A percentile compares a stretch with the other conserved stretches of the same genome.
Evolutionary conservation across 2,329 filamentous ascomycete genomes (phyloP).

Genomic region (Akanthomyces lecanii): DNA sequence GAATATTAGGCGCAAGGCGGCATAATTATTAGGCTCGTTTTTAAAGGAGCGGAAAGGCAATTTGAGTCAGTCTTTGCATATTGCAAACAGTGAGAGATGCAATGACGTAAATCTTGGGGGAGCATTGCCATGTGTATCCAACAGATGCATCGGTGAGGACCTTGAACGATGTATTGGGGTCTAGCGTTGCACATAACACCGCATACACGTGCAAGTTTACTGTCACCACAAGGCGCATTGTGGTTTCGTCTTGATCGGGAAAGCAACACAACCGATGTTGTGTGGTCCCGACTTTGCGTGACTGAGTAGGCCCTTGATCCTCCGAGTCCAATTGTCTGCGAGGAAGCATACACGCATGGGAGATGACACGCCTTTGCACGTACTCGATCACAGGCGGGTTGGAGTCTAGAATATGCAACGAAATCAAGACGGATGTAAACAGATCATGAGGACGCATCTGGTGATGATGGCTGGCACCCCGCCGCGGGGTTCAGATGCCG

Average conservation of each 20-base stretch:
- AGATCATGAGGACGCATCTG: conserved; percentile 9
- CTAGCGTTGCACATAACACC: too few relatives aligned
- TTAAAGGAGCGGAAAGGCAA: too few relatives aligned
- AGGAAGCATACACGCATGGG: neutral
- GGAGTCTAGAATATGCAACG: neutral
- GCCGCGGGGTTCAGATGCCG: neutral
- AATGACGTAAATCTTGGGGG: too few relatives aligned
- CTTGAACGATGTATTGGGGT: too few relatives aligned
- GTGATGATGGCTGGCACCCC: neutral
- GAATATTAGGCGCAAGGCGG: too few relatives aligned
- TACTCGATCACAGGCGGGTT: neutral
- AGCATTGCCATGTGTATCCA: too few relatives aligned
- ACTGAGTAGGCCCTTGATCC: neutral
- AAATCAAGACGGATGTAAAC: neutral
- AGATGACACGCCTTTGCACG: neutral
- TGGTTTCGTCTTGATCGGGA: neutral
- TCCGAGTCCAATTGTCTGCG: neutral
- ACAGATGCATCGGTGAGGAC: too few relatives aligned
- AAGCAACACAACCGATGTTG: neutral
- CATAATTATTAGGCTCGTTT: too few relatives aligned
- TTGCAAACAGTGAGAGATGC: too few relatives aligned
- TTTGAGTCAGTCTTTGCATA: too few relatives aligned
- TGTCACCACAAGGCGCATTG: too few relatives aligned
- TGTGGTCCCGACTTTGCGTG: neutral
- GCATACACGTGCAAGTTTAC: too few relatives aligned